phyloP scores from a whole-genome alignment of 345 rosid genomes.

The Carallia pectinifolia region DNA sequence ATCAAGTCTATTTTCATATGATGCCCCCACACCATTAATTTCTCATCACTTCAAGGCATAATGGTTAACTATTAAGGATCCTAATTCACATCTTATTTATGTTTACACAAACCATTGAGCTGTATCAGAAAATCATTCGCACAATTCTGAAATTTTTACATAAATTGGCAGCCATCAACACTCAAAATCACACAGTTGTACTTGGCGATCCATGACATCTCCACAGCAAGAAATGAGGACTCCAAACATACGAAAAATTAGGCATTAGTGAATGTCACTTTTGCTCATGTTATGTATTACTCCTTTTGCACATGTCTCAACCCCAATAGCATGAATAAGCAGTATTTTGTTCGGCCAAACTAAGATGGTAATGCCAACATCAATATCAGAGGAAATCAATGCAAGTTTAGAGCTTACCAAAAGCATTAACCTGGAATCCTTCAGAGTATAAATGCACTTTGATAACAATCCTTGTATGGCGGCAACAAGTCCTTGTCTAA shows the following conservation, averaged over 20 bases:
- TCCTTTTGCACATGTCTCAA: not conserved
- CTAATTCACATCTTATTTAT: too few relatives aligned
- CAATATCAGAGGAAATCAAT: not conserved
- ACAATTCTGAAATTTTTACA: too few relatives aligned
- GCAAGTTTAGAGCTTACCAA: slow-evolving; percentile 50
- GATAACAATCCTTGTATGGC: slow-evolving; percentile 66
- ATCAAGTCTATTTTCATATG: too few relatives aligned
- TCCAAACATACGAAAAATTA: not conserved
- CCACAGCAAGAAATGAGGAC: not conserved
- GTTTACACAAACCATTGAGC: too few relatives aligned
- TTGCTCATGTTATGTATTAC: not conserved
- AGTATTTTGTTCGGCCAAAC: not conserved
- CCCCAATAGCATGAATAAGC: not conserved
- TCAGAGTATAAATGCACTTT: slow-evolving; percentile 58
- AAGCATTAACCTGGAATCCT: slow-evolving; percentile 68
- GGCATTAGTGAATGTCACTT: not conserved
- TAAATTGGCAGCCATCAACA: too few relatives aligned
- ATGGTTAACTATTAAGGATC: too few relatives aligned
- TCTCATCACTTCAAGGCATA: too few relatives aligned
- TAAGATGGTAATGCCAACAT: not conserved
- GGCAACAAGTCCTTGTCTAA: slow-evolving; percentile 66
- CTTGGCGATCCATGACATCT: not conserved
- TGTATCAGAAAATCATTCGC: too few relatives aligned
- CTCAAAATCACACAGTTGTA: not conserved
- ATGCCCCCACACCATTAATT: too few relatives aligned